These are phyloP conservation scores for Ceratocystis variospora DNA, from an alignment of 2,329 filamentous ascomycete genomes.

Conservation along the genomic window DNA sequence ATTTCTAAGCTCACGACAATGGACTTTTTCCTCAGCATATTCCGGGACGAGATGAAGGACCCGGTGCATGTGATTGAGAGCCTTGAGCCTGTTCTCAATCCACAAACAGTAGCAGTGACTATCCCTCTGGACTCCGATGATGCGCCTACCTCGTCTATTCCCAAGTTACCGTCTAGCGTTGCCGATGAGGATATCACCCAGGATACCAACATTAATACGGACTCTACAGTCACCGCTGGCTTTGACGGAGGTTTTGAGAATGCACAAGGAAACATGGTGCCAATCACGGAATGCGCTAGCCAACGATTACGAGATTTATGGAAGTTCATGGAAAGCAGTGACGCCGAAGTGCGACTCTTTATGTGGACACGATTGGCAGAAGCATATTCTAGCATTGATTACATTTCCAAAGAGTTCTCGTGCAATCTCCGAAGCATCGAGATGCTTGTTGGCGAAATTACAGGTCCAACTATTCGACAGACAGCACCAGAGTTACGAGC, in stretches of 20 bases:
- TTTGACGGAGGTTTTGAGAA: neutral
- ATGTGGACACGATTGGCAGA: conserved; percentile 85
- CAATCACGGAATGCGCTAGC: conserved; percentile 39
- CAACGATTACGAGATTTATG: conserved; percentile 61
- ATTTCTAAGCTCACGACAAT: conserved; percentile 86
- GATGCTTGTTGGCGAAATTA: conserved; percentile 53
- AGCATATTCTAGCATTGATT: conserved; percentile 74
- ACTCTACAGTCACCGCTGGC: neutral
- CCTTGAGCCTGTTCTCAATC: conserved; percentile 80
- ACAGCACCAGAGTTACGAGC: conserved; percentile 51
- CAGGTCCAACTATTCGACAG: conserved; percentile 48
- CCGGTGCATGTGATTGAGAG: conserved; percentile 79
- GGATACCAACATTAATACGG: neutral
- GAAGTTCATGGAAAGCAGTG: conserved; percentile 70
- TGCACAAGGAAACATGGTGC: conserved; percentile 22
- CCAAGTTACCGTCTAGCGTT: neutral
- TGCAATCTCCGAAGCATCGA: conserved; percentile 78
- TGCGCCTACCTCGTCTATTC: neutral
- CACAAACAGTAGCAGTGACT: conserved; percentile 37
- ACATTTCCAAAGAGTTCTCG: conserved; percentile 75
- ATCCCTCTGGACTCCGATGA: neutral
- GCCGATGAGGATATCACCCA: neutral
- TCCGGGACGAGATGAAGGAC: conserved; percentile 68
- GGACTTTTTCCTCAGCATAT: conserved; percentile 88
- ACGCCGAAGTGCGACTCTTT: conserved; percentile 69